A percentile compares a stretch with the other conserved stretches of the same genome.
Conservation (phyloP, 176 grass and related monocot genomes). For the Aegilops tauschii region DNA sequence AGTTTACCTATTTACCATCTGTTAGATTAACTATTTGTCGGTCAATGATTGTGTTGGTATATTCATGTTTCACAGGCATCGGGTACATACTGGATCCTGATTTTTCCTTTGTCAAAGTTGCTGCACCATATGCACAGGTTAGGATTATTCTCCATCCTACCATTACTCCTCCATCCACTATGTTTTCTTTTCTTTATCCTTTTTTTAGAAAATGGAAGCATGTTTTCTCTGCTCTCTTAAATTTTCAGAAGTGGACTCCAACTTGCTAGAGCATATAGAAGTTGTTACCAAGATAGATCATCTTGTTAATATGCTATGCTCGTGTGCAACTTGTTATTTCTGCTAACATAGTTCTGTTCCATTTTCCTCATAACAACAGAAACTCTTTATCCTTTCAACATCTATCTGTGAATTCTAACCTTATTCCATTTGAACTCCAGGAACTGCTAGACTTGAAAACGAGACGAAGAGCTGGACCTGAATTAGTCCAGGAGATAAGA, state of each 20-base stretch:
- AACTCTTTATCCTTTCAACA: neutral
- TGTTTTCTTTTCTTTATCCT: neutral
- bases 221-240: conserved; percentile 13
- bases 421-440: conserved; percentile 46
- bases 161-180: neutral
- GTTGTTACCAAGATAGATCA: neutral
- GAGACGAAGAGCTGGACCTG: conserved; percentile 43
- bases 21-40: neutral
- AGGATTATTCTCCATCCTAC: neutral
- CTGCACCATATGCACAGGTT: conserved; percentile 92
- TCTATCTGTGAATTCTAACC: conserved; percentile 20
- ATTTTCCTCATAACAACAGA: neutral
- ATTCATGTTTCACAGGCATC: conserved; percentile 58
- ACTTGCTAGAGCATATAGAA: neutral
- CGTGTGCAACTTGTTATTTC: conserved; percentile 13
- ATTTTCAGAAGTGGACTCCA: neutral
- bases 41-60: conserved; percentile 13
- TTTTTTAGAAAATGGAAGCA: neutral
- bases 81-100: conserved; percentile 91
- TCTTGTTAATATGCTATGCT: conserved; percentile 6
- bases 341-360: conserved; percentile 9
- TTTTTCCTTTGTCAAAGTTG: conserved; percentile 94
- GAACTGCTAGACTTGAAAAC: conserved; percentile 83
- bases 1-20: neutral
- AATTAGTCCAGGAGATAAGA: conserved; percentile 77